These are phyloP conservation scores for Primulina tabacum DNA, from an alignment of 257 asterid genomes.

Conservation along the genomic window DNA sequence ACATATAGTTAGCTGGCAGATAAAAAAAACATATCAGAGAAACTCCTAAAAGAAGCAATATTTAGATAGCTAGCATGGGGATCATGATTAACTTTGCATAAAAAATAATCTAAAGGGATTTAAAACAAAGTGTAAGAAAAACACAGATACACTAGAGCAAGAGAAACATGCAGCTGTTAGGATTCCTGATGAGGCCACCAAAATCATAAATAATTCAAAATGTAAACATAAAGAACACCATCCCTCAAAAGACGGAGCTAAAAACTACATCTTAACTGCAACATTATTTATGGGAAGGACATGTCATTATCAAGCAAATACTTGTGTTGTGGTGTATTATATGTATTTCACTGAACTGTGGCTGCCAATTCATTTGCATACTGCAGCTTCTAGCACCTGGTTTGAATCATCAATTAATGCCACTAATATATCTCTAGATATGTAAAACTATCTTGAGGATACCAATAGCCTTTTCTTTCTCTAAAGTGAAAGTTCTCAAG, in stretches of 20 bases:
- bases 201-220: background rate
- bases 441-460: conserved; percentile 11
- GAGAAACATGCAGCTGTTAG: background rate
- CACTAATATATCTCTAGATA: background rate
- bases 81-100: background rate
- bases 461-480: background rate
- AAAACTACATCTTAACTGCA: background rate
- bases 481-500: background rate
- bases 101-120: background rate
- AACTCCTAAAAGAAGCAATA: background rate
- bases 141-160: background rate
- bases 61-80: background rate
- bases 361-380: background rate
- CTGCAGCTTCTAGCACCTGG: background rate
- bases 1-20: background rate
- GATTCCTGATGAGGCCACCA: background rate
- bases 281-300: conserved; percentile 8
- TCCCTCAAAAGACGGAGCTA: background rate
- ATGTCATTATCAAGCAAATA: background rate
- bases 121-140: background rate
- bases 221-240: background rate
- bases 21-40: background rate
- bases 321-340: background rate
- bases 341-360: background rate
- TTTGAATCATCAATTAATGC: background rate